Percentiles rank a stretch among this genome's conserved stretches.
Conservation (phyloP, 305 asterid species). For the Fraxinus sp. region DNA sequence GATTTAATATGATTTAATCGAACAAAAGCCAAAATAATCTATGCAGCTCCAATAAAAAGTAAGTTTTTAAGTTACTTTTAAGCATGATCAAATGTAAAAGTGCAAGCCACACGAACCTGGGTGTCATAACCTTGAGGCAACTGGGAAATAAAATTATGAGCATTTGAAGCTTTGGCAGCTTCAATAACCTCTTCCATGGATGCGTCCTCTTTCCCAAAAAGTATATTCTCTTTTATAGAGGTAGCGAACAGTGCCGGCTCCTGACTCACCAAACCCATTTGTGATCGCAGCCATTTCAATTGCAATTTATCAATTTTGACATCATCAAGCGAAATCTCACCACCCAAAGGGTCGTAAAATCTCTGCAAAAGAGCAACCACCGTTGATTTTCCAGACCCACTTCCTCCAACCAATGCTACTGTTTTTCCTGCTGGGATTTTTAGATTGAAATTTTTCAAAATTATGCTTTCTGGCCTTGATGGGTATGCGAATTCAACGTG, state of each 20-base stretch:
- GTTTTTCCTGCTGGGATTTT: constrained; percentile 70
- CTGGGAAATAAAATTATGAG: constrained; percentile 79
- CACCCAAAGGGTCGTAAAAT: not conserved
- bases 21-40: no score
- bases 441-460: constrained; percentile 60
- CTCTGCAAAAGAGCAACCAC: constrained; percentile 47
- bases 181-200: constrained; percentile 67
- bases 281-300: not conserved
- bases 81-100: not conserved
- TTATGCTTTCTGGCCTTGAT: constrained; percentile 69
- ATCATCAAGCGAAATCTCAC: not conserved
- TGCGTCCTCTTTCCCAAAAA: constrained; percentile 90
- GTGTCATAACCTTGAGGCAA: constrained; percentile 92
- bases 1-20: no score
- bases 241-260: constrained; percentile 86
- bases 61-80: not conserved
- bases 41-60: not conserved
- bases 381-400: constrained; percentile 95
- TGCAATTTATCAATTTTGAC: not conserved
- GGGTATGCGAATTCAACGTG: constrained; percentile 72
- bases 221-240: constrained; percentile 77
- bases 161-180: constrained; percentile 93
- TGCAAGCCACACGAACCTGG: constrained; percentile 46
- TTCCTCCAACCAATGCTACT: constrained; percentile 89
- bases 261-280: constrained; percentile 1